Base-by-base conservation (phyloP, 192 early-diverging fungal species). In the Gonapodya sp. region DNA sequence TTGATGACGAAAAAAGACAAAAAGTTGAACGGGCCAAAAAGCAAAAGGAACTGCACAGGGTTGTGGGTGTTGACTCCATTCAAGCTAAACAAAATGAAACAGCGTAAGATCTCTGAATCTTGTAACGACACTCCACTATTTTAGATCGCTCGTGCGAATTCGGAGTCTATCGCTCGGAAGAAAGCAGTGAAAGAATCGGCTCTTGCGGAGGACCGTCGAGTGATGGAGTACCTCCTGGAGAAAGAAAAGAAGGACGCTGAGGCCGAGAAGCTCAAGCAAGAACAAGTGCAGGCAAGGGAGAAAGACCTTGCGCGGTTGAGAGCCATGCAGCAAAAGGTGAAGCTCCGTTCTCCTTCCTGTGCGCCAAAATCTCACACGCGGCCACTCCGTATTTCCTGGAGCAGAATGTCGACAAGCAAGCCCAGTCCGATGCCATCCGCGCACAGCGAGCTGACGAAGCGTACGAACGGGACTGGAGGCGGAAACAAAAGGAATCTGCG, bases 361-460 rank as follows among this genome's bases (percentile, higher is more conserved):
- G 8, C 46, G 24, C 46, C 46, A 64, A 64, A 8, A 64, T 16
- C 24, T 24, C 46, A 24, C 46, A 24, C 46, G 8, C 8, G 8
- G 8, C 46, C 46, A 64, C 46, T 64, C 8, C 46, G 24, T 16
- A 64, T 24, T 24, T 24, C 46, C n/a, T n/a, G n/a, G n/a, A 1
- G 30, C 36, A 89, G 85, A 89, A 86, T 85, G 84, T 85, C 36
- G 89, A 91, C 79, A 91, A 91, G 78, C 88, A 90, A 83, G 88
- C 89, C 1, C 85, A 88, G 35, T 87, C 88, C 79, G 89, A 91
- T 78, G 87, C 87, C 0, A 79, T 91, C 46, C 84, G 89, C 0
- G 87, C 89, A 30, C 84, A 85, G 36, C 82, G 89, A 14, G 89
- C 89, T 1, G 86, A 79, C 80, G 89, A 91, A 80, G 86, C 88